Conservation (phyloP, 768 basidiomycete species). For the Albatrellus ellisii region DNA sequence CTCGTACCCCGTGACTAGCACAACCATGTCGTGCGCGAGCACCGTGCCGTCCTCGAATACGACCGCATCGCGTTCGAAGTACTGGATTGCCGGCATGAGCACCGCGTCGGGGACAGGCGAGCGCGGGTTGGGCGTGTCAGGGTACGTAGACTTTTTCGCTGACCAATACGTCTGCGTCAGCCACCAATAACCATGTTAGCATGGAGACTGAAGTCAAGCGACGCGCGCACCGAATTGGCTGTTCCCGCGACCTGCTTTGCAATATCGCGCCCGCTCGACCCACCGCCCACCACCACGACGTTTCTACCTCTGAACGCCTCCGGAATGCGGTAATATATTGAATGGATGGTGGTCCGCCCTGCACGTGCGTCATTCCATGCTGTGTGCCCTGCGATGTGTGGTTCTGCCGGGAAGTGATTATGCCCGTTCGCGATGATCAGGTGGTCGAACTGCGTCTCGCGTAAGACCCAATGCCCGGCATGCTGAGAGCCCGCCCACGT, state of each 20-base stretch:
- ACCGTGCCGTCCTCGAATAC: slow-evolving; percentile 35
- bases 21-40: slow-evolving; percentile 27
- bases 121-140: neutral
- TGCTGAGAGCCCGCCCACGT: slow-evolving; percentile 29
- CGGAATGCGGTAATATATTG: slow-evolving; percentile 39
- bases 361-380: slow-evolving; percentile 28
- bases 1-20: slow-evolving; percentile 37
- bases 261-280: slow-evolving; percentile 33
- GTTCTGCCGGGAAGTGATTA: slow-evolving; percentile 36
- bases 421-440: slow-evolving; percentile 44
- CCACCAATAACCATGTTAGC: too few relatives aligned
- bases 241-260: slow-evolving; percentile 27
- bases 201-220: too few relatives aligned
- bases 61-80: slow-evolving; percentile 31
- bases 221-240: slow-evolving; percentile 31
- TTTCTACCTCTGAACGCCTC: slow-evolving; percentile 27
- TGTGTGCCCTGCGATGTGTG: slow-evolving; percentile 35
- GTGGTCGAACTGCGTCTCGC: slow-evolving; percentile 32
- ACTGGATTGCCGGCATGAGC: slow-evolving; percentile 30
- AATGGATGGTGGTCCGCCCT: slow-evolving; percentile 33
- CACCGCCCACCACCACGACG: slow-evolving; percentile 38
- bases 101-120: slow-evolving; percentile 5
- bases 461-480: slow-evolving; percentile 32
- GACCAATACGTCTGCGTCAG: slow-evolving; percentile 26
- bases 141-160: slow-evolving; percentile 11